phyloP scores from a whole-genome alignment of 805 yeast genomes.

The Saccharomycopsis olivae region DNA sequence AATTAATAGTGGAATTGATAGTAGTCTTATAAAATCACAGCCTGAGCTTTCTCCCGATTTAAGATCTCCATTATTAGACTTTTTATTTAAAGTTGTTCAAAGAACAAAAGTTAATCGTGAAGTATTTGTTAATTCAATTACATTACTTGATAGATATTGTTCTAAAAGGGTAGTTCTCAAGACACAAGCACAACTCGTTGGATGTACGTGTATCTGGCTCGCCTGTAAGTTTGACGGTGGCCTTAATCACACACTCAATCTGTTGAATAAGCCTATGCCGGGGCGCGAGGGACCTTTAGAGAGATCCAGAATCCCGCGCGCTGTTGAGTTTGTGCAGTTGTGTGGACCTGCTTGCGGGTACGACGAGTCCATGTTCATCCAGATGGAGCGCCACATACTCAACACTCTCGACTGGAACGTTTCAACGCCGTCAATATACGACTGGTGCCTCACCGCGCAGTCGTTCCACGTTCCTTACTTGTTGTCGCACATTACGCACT shows the following conservation, averaged over 20 bases:
- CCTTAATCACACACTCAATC: constrained; percentile 53
- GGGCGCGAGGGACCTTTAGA: constrained; percentile 59
- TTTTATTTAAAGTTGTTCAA: constrained; percentile 59
- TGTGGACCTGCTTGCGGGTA: constrained; percentile 52
- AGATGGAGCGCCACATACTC: constrained; percentile 71
- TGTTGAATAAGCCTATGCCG: constrained; percentile 41
- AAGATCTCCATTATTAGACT: constrained; percentile 68
- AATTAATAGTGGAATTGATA: constrained; percentile 32
- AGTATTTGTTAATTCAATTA: constrained; percentile 56
- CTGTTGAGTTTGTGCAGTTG: constrained; percentile 57
- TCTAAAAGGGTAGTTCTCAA: constrained; percentile 74
- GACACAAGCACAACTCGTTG: constrained; percentile 82
- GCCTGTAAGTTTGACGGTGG: constrained; percentile 77
- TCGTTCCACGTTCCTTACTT: too few species aligned
- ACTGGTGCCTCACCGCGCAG: constrained; percentile 31
- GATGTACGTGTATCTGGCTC: constrained; percentile 88
- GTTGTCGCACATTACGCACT: constrained; percentile 7
- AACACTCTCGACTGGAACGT: constrained; percentile 65
- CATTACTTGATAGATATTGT: constrained; percentile 83
- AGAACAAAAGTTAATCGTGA: constrained; percentile 55
- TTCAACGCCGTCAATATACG: constrained; percentile 48
- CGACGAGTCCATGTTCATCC: constrained; percentile 49
- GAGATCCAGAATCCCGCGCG: constrained; percentile 64
- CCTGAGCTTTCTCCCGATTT: constrained; percentile 63
- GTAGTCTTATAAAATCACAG: constrained; percentile 67